Evolutionary conservation across 345 rosid genomes (phyloP).

Genomic region (Cochlearia excelsa): DNA sequence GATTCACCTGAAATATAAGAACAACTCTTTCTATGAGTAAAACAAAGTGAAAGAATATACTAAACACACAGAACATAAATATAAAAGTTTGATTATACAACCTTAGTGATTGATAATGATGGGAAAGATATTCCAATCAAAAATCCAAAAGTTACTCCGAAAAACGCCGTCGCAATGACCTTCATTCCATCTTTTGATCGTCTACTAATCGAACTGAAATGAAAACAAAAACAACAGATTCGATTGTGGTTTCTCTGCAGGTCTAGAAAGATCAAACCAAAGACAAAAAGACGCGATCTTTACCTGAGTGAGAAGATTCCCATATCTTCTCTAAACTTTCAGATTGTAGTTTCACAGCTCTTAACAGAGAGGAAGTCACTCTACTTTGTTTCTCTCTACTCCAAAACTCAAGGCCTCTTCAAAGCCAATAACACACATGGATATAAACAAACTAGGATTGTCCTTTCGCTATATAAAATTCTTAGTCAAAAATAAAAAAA

Average conservation of each 20-base stretch:
- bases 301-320: slow-evolving; percentile 68
- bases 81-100: slow-evolving; percentile 25
- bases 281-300: slow-evolving; percentile 6
- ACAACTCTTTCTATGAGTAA: not conserved
- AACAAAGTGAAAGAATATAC: not conserved
- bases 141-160: slow-evolving; percentile 76
- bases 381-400: slow-evolving; percentile 19
- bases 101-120: slow-evolving; percentile 67
- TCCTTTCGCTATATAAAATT: not conserved
- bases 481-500: slow-evolving; percentile 21
- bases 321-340: slow-evolving; percentile 41
- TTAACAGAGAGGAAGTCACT: slow-evolving; percentile 1
- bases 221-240: slow-evolving; percentile 17
- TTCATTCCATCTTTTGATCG: slow-evolving; percentile 78
- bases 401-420: slow-evolving; percentile 23
- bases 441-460: slow-evolving; percentile 7
- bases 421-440: slow-evolving; percentile 13
- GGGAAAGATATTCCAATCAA: slow-evolving; percentile 77
- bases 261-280: slow-evolving; percentile 18
- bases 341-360: slow-evolving; percentile 22
- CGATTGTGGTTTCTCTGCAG: not conserved
- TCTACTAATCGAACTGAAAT: slow-evolving; percentile 51
- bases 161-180: slow-evolving; percentile 54
- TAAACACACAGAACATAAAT: slow-evolving; percentile 14
- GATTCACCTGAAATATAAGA: slow-evolving; percentile 51